These are phyloP conservation scores for Carallia brachiata DNA, from an alignment of 345 rosid genomes.

Conservation along the genomic window DNA sequence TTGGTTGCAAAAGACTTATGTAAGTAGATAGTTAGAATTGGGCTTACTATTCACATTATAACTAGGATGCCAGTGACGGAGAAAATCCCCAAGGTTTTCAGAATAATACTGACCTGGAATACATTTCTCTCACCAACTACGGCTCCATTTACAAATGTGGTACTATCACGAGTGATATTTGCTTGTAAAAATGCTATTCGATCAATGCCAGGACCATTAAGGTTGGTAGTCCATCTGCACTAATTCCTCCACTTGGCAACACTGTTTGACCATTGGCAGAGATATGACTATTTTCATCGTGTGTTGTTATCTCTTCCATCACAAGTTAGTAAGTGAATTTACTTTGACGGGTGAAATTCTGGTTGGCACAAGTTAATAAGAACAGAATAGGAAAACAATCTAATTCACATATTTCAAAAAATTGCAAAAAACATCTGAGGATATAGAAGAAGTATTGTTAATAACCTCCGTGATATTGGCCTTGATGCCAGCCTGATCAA, in stretches of 20 bases:
- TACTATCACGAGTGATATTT: slow-evolving; percentile 95
- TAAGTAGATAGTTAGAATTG: too few species aligned
- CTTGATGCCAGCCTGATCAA: slow-evolving; percentile 91
- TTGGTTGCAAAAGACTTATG: too few species aligned
- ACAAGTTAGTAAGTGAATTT: slow-evolving; percentile 96
- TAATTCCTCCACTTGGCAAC: slow-evolving; percentile 94
- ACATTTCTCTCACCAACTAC: slow-evolving; percentile 96
- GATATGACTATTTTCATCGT: slow-evolving; percentile 94
- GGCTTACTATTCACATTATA: too few species aligned
- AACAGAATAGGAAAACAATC: slow-evolving; percentile 15
- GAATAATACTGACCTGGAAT: slow-evolving; percentile 68
- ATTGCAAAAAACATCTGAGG: not conserved
- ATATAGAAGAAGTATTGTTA: slow-evolving; percentile 7
- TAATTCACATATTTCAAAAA: not conserved
- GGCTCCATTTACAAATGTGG: slow-evolving; percentile 89
- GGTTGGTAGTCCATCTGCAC: slow-evolving; percentile 99
- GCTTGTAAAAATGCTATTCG: slow-evolving; percentile 89
- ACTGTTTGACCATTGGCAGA: slow-evolving; percentile 85
- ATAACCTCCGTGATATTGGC: slow-evolving; percentile 94
- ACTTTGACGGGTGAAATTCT: slow-evolving; percentile 98
- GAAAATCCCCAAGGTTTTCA: not conserved
- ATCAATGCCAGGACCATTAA: slow-evolving; percentile 93
- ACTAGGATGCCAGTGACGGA: too few species aligned
- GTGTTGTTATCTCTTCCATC: slow-evolving; percentile 97
- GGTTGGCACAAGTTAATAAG: slow-evolving; percentile 19